Percentiles rank a stretch among this genome's conserved stretches.
Conservation (phyloP, 2,329 filamentous ascomycete species). For the Aspergillus tanneri region DNA sequence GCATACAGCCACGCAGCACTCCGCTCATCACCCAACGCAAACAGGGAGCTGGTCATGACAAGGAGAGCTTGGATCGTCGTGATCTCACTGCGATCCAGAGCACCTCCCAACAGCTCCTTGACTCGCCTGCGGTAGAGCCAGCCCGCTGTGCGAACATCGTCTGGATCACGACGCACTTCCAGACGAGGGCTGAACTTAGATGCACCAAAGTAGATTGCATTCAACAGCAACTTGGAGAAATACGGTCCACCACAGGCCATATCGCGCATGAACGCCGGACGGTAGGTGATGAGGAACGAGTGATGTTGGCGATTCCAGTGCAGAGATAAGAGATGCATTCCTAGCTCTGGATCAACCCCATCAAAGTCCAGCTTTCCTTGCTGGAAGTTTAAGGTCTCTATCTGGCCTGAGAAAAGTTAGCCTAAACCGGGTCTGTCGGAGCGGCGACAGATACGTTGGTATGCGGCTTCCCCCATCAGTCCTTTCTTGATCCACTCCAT, state of each 20-base stretch:
- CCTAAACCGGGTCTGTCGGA: too few relatives aligned
- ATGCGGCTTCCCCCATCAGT: slow-evolving; percentile 50
- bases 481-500: slow-evolving; percentile 39
- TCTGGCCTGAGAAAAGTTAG: slow-evolving; percentile 40
- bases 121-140: slow-evolving; percentile 51
- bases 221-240: slow-evolving; percentile 54
- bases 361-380: slow-evolving; percentile 55
- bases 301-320: slow-evolving; percentile 58
- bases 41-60: slow-evolving; percentile 53
- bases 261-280: slow-evolving; percentile 54
- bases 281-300: slow-evolving; percentile 51
- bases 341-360: slow-evolving; percentile 53
- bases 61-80: slow-evolving; percentile 57
- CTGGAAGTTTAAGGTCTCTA: slow-evolving; percentile 50
- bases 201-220: slow-evolving; percentile 51
- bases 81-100: slow-evolving; percentile 51
- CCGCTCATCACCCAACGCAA: slow-evolving; percentile 51
- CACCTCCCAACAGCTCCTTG: slow-evolving; percentile 47
- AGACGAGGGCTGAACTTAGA: slow-evolving; percentile 49
- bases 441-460: too few relatives aligned
- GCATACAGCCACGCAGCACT: slow-evolving; percentile 56
- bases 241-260: slow-evolving; percentile 49
- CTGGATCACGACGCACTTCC: slow-evolving; percentile 47
- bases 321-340: slow-evolving; percentile 52
- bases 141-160: slow-evolving; percentile 51